Base-by-base conservation (phyloP, 192 early-diverging fungal genomes). In the Coemansia sp. region DNA sequence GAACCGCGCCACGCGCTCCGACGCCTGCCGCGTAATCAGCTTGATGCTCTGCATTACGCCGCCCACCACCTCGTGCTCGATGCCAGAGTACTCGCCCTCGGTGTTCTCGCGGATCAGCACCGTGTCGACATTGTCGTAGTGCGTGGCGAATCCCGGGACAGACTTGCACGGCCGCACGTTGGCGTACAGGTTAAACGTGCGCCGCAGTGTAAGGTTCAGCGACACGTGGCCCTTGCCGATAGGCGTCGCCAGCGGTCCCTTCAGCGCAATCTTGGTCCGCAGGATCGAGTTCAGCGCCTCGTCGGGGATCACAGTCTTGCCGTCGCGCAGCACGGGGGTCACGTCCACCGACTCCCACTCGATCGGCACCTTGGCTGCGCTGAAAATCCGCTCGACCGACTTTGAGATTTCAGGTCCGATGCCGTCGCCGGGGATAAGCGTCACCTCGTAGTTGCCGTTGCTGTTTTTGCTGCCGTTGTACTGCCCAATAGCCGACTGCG, bases 91-190 rank as follows among this genome's bases (percentile, higher is more conserved):
- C 82, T 99, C 96, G 62, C 96, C 96, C 82, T 99, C 96, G 18
- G 96, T 99, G 87, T 99, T 99, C 79, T 99, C 96, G 73, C 96
- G 92, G 75, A 99, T 99, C 62, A 99, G 83, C 41, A 99, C 96
- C 15, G 94, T 93, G 82, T 99, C 86, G 51, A 99, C 96, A 70
- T 97, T 87, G 61, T 92, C 89, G 71, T 97, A 97, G 49, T 89
- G 91, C 21, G 96, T 99, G 71, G 91, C 93, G 83, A 88, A 99
- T 11, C 96, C 96, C 37, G 88, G 88, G 69, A 99, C 91, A n/a
- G 89, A 91, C 72, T 91, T 90, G 87, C 94, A 99, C 33, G 96
- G 96, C 76, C 95, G 91, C 57, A 97, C 92, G 82, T 99, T 97
- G 71, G 96, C 96, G 60, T 91, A 98, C 61, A 98, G 85, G 84